phyloP scores from a whole-genome alignment of 225 moss, liverwort and hornwort species.

The Physcomitrium patens region DNA sequence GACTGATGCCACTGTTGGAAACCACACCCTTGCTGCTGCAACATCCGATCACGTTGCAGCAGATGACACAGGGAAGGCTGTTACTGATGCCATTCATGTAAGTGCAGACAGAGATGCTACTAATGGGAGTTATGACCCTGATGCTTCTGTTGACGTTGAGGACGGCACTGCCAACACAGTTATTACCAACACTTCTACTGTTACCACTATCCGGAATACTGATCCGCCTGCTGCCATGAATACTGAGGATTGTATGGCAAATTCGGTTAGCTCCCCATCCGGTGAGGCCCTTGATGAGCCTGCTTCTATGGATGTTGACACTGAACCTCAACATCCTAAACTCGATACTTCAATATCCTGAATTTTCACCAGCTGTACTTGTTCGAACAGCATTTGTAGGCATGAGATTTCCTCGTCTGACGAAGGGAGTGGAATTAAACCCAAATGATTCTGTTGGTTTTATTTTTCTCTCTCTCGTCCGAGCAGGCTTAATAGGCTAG shows the following conservation, averaged over 20 bases:
- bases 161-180: conserved; percentile 20
- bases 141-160: conserved; percentile 25
- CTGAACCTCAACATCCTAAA: conserved; percentile 30
- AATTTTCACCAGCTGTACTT: not conserved
- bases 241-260: conserved; percentile 26
- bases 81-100: conserved; percentile 20
- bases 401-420: conserved; percentile 60
- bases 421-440: conserved; percentile 55
- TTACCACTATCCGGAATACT: conserved; percentile 15
- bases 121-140: conserved; percentile 29
- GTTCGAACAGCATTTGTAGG: conserved; percentile 48
- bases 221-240: conserved; percentile 26
- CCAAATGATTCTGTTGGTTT: conserved; percentile 66
- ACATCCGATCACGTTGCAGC: conserved; percentile 23
- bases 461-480: conserved; percentile 50
- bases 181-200: not conserved
- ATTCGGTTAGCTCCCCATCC: conserved; percentile 10
- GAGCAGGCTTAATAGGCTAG: conserved; percentile 62
- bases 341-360: conserved; percentile 10
- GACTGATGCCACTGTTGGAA: conserved; percentile 33
- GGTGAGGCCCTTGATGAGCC: conserved; percentile 39
- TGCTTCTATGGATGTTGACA: conserved; percentile 39
- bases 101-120: conserved; percentile 13
- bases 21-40: conserved; percentile 24
- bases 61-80: conserved; percentile 19